phyloP scores from a whole-genome alignment of 495 filamentous ascomycete species.

The Mytilinidion resinicola region DNA sequence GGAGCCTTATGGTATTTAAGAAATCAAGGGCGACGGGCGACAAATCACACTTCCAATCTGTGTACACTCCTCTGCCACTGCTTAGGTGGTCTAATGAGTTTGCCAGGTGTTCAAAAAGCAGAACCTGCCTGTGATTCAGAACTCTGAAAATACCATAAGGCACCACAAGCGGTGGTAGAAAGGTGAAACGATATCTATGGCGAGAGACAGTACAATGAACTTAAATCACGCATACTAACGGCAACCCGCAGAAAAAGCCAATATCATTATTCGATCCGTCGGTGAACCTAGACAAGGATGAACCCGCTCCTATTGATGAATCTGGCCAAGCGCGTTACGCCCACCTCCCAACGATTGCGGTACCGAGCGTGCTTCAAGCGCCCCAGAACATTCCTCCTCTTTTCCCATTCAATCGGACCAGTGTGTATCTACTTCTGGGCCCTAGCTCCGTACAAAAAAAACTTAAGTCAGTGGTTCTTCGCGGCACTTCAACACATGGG shows the following conservation, averaged over 20 bases:
- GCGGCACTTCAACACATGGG: slow-evolving; percentile 47
- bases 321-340: slow-evolving; percentile 37
- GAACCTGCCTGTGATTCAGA: too few species aligned
- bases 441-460: slow-evolving; percentile 40
- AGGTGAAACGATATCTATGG: too few species aligned
- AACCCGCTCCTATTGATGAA: slow-evolving; percentile 13
- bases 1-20: too few species aligned
- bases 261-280: slow-evolving; percentile 54
- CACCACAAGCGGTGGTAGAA: too few species aligned
- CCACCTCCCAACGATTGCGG: slow-evolving; percentile 44
- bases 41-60: too few species aligned
- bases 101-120: too few species aligned
- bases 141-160: too few species aligned
- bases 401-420: slow-evolving; percentile 57
- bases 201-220: too few species aligned
- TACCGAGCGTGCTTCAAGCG: slow-evolving; percentile 54
- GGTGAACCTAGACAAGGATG: slow-evolving; percentile 36
- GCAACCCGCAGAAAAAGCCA: slow-evolving; percentile 31
- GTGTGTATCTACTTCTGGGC: slow-evolving; percentile 56
- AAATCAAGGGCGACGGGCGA: too few species aligned
- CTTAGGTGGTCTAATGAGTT: too few species aligned
- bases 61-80: too few species aligned
- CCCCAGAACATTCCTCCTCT: slow-evolving; percentile 57
- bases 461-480: slow-evolving; percentile 52
- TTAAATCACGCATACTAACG: slow-evolving; percentile 12